Base-by-base conservation (phyloP, 2,329 filamentous ascomycete species). In the Pseudogymnoascus sp. region DNA sequence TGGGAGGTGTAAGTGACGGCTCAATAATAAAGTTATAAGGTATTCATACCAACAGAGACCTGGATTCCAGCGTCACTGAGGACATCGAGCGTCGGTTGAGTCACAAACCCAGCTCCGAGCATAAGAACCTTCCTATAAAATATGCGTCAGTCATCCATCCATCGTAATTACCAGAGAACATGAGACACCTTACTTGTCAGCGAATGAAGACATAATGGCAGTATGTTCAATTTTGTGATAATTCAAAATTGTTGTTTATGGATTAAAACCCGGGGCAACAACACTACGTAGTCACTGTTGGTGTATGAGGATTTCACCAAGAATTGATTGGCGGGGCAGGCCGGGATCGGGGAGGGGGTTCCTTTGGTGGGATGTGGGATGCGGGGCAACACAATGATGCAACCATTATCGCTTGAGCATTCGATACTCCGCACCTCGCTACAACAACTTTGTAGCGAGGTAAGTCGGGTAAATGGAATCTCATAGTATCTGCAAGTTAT, bases 61-160 rank as follows among this genome's bases (percentile, higher is more conserved):
- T 78, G 74, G 71, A 86, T 78, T 65, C 82, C 82, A 63, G 80
- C 78, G 72, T 85, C 80, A 73, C 78, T 78, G 62, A 86, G 78
- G 68, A 85, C 78, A 70, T 86, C 82, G 62, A 82, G 79, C 59
- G 82, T 84, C n/a, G 83, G 83, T 64, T 79, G 76, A 35, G 83
- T 82, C 65, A 83, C 81, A 70, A 82, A 83, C 62, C 80, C 80
- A 64, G 78, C 76, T 63, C 80, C 80, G 44, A 82, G 77, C 68
- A 83, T 77, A 60, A 82, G 76, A 63, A 81, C 80, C 68, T 69
- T 72, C 66, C 70, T 71, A 53, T 17, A 5, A 57, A 19, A 28
- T 33, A 57, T 33, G 17, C 28, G 17, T 57, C 50, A 57, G 50
- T 33, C 17, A 33, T 33, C 26, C 17, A 33, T 33, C 26, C 28